Percentiles rank a stretch among this genome's conserved stretches.
Conservation (phyloP, 2,329 filamentous ascomycete species). For the Colletotrichum lindemuthianum region DNA sequence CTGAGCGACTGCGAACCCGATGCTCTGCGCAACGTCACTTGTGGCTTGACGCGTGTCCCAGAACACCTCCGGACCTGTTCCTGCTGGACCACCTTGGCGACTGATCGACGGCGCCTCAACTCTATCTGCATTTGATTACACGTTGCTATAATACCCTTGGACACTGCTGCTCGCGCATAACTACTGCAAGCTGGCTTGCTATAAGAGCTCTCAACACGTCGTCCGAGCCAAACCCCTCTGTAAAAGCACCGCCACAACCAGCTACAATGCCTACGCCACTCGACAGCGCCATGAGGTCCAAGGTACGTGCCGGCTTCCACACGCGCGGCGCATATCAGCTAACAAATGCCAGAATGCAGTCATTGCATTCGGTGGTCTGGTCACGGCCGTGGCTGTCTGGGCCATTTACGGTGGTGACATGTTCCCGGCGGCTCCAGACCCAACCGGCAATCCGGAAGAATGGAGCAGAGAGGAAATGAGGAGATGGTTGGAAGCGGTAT, state of each 20-base stretch:
- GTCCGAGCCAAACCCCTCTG: background rate
- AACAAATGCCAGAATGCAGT: slow-evolving; percentile 26
- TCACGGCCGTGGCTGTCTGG: slow-evolving; percentile 85
- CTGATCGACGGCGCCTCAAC: slow-evolving; percentile 27
- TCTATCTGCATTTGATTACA: slow-evolving; percentile 10
- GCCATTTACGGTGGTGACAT: slow-evolving; percentile 87
- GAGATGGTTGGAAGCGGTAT: slow-evolving; percentile 83
- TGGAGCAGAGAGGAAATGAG: slow-evolving; percentile 87
- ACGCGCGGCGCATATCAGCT: slow-evolving; percentile 22
- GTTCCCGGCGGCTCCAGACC: slow-evolving; percentile 79
- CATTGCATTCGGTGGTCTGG: slow-evolving; percentile 78
- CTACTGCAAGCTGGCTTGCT: no score
- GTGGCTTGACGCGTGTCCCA: slow-evolving; percentile 32
- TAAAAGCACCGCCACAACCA: slow-evolving; percentile 16
- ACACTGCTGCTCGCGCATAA: background rate
- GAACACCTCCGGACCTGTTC: background rate
- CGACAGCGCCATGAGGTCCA: slow-evolving; percentile 75
- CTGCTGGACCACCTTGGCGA: slow-evolving; percentile 10
- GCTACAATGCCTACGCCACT: slow-evolving; percentile 72
- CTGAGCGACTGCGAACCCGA: background rate
- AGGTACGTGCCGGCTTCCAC: slow-evolving; percentile 58
- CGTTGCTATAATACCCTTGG: slow-evolving; percentile 13
- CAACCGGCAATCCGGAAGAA: slow-evolving; percentile 73
- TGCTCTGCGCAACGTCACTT: slow-evolving; percentile 19
- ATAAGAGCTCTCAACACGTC: background rate